Evolutionary conservation across 345 rosid species (phyloP), one percentile per base, ranked within the genome.

Genomic region (Luvunga scandens): DNA sequence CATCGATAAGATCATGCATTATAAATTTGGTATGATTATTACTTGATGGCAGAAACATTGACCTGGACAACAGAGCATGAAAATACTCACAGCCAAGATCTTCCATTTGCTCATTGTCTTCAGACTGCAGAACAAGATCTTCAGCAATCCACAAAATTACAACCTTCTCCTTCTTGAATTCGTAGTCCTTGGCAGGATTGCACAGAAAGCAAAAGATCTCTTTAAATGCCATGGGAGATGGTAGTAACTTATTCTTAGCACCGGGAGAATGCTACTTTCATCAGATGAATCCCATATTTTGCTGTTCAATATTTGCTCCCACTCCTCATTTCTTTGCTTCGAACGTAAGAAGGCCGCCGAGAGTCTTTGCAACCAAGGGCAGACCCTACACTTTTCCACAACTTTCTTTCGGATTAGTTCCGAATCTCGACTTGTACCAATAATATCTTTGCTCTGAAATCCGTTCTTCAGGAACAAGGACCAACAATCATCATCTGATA

Each of bases 181-280:
- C 50, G 53, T 73, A 39, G 19, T 19, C 68, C 7, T 73, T 73
- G 68, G 77, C 1, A 73, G 25, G 27, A 61, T 61, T 14, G 77
- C 39, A 28, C 86, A 85, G 42, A 63, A 79, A 0, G 79, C 78
- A 72, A 85, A 85, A 31, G 86, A 87, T 9, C 57, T 80, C 64
- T 77, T 85, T 30, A 85, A n/a, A 48, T 69, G 81, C 0, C 78
- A 39, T 6, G 88, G 72, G 4, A 87, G 79, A 76, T 39, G 57
- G 28, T 38, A 2, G n/a, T 73, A 73, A 25, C 77, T 73, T 13
- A 73, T 25, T 18, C 16, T 59, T 8, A 25, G 39, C 8, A 12
- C 56, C 8, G 9, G 0, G 0, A 28, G 56, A 5, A 73, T 73
- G 0, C 2, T 38, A 27, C 9, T 14, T 2, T 21, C n/a, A 4